A percentile compares a stretch with the other conserved stretches of the same genome.
Conservation (phyloP, 73 alveolate species). For the Uronychia binucleata region DNA sequence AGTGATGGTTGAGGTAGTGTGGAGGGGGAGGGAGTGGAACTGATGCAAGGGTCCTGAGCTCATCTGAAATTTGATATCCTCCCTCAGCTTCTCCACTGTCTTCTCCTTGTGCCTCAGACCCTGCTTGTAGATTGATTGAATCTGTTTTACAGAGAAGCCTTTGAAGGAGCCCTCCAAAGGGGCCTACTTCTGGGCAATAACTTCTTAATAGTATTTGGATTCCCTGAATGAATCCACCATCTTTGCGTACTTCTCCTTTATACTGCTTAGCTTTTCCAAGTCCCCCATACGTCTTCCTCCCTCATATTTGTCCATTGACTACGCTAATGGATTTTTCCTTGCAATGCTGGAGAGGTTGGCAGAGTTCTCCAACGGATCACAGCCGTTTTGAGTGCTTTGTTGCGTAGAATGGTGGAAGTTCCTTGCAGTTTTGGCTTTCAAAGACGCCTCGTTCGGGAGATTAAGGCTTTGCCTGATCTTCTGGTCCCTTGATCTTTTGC, state of each 20-base stretch:
- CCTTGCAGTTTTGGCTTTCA: not conserved
- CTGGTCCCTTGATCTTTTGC: too few species aligned
- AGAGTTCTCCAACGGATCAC: not conserved
- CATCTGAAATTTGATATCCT: not conserved
- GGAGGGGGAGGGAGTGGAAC: not conserved
- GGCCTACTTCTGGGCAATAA: not conserved
- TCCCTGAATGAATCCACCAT: not conserved
- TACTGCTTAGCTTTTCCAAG: not conserved
- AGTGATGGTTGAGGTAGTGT: slow-evolving; percentile 2
- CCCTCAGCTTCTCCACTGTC: not conserved
- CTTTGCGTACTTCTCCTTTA: not conserved
- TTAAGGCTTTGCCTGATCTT: not conserved
- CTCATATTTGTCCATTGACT: not conserved
- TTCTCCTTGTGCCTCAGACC: not conserved
- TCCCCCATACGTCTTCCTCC: not conserved
- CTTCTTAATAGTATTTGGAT: not conserved
- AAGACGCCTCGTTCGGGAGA: not conserved
- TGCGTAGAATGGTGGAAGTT: not conserved
- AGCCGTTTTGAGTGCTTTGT: not conserved
- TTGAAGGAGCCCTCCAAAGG: too few species aligned
- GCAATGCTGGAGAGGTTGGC: not conserved
- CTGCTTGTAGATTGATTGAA: not conserved
- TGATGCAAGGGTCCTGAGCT: not conserved
- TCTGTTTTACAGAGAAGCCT: not conserved
- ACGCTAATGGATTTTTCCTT: not conserved